Conservation (phyloP, 352 stramenopile species). For the Blastocystis sp. region DNA sequence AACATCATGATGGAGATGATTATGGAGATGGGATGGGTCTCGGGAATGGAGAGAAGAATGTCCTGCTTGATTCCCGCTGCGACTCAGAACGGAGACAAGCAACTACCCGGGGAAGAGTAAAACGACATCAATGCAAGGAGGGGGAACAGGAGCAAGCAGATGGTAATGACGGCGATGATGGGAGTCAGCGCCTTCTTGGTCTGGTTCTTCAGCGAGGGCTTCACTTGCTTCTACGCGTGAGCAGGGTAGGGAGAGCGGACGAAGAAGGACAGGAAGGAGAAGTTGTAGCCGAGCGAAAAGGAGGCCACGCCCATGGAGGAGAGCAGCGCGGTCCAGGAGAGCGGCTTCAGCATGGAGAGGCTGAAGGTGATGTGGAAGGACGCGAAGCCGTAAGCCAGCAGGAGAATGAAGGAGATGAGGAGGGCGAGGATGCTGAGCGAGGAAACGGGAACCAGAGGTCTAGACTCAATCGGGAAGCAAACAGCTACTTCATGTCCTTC, state of each 20-base stretch:
- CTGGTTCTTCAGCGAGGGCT: constrained; percentile 19
- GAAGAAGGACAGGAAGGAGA: constrained; percentile 65
- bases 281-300: constrained; percentile 63
- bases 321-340: background rate
- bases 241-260: background rate
- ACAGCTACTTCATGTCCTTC: constrained; percentile 55
- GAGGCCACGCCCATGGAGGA: constrained; percentile 58
- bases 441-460: constrained; percentile 50
- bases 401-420: constrained; percentile 31
- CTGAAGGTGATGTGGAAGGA: background rate
- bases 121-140: constrained; percentile 50
- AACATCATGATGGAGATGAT: constrained; percentile 67
- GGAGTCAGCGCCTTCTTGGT: background rate
- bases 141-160: constrained; percentile 25
- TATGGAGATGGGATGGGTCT: constrained; percentile 19
- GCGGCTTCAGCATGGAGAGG: constrained; percentile 19
- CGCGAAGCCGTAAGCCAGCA: constrained; percentile 44
- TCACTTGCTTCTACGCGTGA: constrained; percentile 50
- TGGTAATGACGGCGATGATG: constrained; percentile 24
- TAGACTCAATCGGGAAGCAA: background rate
- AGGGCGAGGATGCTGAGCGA: constrained; percentile 60
- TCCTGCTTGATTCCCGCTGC: constrained; percentile 37
- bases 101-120: constrained; percentile 5
- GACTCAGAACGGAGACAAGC: background rate
- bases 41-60: constrained; percentile 55